These are phyloP conservation scores for Zychaea mexicana DNA, from an alignment of 371 early-diverging fungal species.

Conservation along the genomic window DNA sequence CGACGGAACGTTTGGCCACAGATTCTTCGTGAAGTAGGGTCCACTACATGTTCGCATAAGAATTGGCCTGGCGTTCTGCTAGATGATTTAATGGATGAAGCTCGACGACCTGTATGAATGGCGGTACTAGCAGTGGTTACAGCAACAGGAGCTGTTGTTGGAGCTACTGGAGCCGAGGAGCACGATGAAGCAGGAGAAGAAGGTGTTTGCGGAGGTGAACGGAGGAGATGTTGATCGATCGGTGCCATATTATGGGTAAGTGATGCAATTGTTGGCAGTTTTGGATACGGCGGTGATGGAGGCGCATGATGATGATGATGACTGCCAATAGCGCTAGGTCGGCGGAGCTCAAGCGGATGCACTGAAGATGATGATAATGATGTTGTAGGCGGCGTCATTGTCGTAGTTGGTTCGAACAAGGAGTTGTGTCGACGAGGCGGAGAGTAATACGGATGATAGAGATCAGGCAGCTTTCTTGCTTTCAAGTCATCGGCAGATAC, in stretches of 20 bases:
- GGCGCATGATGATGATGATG: constrained; percentile 9
- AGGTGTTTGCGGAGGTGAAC: constrained; percentile 20
- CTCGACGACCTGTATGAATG: not conserved
- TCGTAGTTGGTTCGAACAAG: constrained; percentile 8
- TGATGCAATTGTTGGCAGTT: constrained; percentile 23
- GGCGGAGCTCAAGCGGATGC: constrained; percentile 29
- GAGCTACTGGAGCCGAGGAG: not conserved
- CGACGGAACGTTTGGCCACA: constrained; percentile 36
- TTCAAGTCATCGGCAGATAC: constrained; percentile 25
- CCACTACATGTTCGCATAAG: constrained; percentile 25
- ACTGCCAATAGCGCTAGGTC: constrained; percentile 16
- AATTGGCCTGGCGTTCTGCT: constrained; percentile 11
- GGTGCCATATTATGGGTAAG: constrained; percentile 19
- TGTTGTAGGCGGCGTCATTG: constrained; percentile 8
- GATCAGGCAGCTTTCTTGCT: constrained; percentile 32
- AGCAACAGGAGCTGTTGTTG: not conserved
- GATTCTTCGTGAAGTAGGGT: constrained; percentile 17
- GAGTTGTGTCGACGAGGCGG: constrained; percentile 19
- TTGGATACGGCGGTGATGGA: constrained; percentile 10
- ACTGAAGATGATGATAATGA: constrained; percentile 1
- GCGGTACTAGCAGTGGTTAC: not conserved
- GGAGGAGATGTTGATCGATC: constrained; percentile 21
- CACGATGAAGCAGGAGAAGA: constrained; percentile 8
- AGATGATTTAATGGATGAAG: constrained; percentile 4
- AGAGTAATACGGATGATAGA: not conserved